These are phyloP conservation scores for Globisporangium acanthophoron DNA, from an alignment of 352 stramenopile genomes.

Conservation along the genomic window DNA sequence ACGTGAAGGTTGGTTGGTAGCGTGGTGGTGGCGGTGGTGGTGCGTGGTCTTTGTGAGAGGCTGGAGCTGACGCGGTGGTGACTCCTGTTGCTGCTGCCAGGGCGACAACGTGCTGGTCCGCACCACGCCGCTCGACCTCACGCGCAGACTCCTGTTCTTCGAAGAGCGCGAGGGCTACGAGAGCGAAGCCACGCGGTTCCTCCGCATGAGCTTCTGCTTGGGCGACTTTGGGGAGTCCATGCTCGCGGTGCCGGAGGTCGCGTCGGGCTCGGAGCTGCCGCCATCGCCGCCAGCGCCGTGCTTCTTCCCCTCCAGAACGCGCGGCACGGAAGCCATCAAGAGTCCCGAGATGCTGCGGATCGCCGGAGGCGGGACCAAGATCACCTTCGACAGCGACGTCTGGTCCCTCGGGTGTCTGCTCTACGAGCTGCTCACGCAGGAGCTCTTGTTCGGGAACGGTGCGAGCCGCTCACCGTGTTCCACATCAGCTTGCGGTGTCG, in stretches of 20 bases:
- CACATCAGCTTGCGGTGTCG: not conserved
- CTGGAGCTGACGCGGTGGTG: not conserved
- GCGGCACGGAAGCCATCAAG: conserved; percentile 74
- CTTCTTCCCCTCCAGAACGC: conserved; percentile 33
- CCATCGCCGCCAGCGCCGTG: conserved; percentile 1
- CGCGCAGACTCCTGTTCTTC: conserved; percentile 21
- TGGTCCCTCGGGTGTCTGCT: conserved; percentile 73
- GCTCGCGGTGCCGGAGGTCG: conserved; percentile 16
- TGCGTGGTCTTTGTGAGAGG: not conserved
- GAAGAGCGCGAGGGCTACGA: conserved; percentile 17
- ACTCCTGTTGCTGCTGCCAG: conserved; percentile 13
- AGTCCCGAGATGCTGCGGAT: conserved; percentile 66
- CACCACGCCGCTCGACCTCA: conserved; percentile 24
- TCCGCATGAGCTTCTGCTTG: conserved; percentile 38
- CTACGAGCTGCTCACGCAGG: conserved; percentile 60
- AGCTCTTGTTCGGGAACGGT: conserved; percentile 59
- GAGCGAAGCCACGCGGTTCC: conserved; percentile 2
- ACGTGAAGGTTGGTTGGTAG: conserved; percentile 45
- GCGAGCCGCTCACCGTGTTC: no score
- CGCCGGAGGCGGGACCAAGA: conserved; percentile 25
- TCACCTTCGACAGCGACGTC: conserved; percentile 50
- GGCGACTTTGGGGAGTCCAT: conserved; percentile 73
- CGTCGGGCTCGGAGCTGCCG: conserved; percentile 8
- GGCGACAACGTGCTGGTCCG: conserved; percentile 64
- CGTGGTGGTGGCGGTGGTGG: not conserved